phyloP scores from a whole-genome alignment of 495 filamentous ascomycete species.

The Xylaria venustula region DNA sequence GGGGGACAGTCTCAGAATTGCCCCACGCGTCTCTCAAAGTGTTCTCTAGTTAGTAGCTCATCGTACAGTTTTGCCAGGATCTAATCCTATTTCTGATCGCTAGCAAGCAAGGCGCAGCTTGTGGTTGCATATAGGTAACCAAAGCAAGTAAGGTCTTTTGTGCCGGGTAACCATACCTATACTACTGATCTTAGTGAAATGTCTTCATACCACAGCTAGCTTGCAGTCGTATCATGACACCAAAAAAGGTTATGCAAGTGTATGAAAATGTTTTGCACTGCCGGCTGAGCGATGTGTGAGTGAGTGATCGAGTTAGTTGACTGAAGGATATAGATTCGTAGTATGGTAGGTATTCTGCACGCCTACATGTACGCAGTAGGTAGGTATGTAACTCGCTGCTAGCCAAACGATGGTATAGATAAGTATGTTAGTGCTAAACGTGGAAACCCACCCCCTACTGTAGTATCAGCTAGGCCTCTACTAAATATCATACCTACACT shows the following conservation, averaged over 20 bases:
- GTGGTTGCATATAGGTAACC: not conserved
- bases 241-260: constrained; percentile 1
- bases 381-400: no score
- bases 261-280: constrained; percentile 7
- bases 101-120: constrained; percentile 13
- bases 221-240: constrained; percentile 3
- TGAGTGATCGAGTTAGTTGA: not conserved
- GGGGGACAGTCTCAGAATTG: not conserved
- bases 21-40: not conserved
- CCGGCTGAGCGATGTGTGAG: not conserved
- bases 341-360: no score
- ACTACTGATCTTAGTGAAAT: not conserved
- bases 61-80: not conserved
- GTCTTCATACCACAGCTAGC: not conserved
- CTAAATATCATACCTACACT: not conserved
- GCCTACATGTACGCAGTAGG: no score
- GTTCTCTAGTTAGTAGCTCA: constrained; percentile 1
- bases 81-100: not conserved
- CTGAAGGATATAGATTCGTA: no score
- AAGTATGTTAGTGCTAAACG: not conserved
- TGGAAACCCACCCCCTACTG: not conserved
- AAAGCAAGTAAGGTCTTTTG: not conserved
- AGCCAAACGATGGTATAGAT: not conserved
- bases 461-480: not conserved
- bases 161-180: not conserved